Evolutionary conservation across 1,284 basidiomycete genomes (phyloP), one percentile per base, ranked within the genome.

Genomic region (Laetiporus sulphureus): DNA sequence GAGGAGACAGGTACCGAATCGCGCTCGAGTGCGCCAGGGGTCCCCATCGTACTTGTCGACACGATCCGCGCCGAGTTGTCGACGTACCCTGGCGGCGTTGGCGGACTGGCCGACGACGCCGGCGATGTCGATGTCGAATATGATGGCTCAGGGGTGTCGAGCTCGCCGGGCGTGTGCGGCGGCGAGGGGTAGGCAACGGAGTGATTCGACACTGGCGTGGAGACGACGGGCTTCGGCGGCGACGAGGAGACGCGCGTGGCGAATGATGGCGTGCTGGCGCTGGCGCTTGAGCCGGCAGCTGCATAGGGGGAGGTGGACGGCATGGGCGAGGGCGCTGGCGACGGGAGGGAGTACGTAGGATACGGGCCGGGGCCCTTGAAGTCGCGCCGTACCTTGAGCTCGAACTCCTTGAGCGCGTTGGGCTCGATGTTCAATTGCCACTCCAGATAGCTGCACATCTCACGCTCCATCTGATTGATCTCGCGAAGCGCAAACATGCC

Each of bases 401-500:
- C 77, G 56, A 91, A 91, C 33, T 73, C 77, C 8, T 59, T 54
- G 2, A 92, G 68, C 3, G 84, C 82, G 0, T 68, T 61, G 0
- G 79, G 77, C 40, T 83, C 80, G 39, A 90, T 83, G 40, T 84
- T 86, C 8, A 94, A 72, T 59, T 91, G 84, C 91, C 91, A 95
- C 58, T 93, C 91, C 23, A 95, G 68, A 58, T 94, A 94, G 21
- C 77, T 83, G 59, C 91, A 93, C 83, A 95, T 91, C 62, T 95
- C 91, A 5, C 91, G 66, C 66, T 94, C 91, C 91, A 95, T 94
- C 71, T 94, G 91, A 62, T 96, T 95, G 56, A 95, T 85, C 71
- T 96, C 92, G 32, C 87, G 77, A 2, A 95, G 64, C 1, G 80
- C 79, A 56, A 94, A 95, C 82, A 94, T 87, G 39, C 83, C 84